These are phyloP conservation scores for Vitis labrusca DNA, from an alignment of 164 flowering plant species.

Conservation along the genomic window DNA sequence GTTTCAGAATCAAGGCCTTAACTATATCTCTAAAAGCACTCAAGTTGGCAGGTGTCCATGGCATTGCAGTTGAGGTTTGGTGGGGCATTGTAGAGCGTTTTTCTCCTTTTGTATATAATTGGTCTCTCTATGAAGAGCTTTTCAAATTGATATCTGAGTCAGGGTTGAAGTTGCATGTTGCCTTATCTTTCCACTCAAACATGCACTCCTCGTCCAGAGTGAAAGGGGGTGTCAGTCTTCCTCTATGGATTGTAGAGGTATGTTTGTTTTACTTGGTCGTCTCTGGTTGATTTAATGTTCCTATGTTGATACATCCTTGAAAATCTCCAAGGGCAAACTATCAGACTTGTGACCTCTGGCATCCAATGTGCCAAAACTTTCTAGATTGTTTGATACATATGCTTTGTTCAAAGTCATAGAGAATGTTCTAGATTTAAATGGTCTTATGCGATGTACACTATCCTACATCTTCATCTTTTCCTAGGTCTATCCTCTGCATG, in stretches of 20 bases:
- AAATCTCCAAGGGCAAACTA: neutral
- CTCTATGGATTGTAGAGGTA: conserved; percentile 55
- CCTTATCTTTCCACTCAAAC: conserved; percentile 57
- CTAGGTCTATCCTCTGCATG: too few relatives aligned
- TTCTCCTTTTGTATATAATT: conserved; percentile 48
- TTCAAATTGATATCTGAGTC: conserved; percentile 41
- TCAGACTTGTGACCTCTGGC: neutral
- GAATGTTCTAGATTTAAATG: too few relatives aligned
- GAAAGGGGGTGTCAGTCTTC: conserved; percentile 44
- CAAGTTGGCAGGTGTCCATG: conserved; percentile 70
- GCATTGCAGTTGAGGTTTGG: conserved; percentile 66
- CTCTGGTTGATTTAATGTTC: neutral
- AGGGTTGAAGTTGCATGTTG: conserved; percentile 60
- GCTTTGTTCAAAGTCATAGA: too few relatives aligned
- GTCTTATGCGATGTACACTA: too few relatives aligned
- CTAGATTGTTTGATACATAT: too few relatives aligned
- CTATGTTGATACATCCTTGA: neutral
- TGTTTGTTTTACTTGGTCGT: neutral
- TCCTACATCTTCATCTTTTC: too few relatives aligned
- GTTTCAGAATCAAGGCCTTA: conserved; percentile 48
- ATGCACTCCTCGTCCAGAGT: conserved; percentile 23
- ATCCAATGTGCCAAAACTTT: too few relatives aligned
- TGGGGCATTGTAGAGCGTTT: conserved; percentile 67
- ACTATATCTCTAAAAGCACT: conserved; percentile 58
- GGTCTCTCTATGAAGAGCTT: conserved; percentile 58